These are phyloP conservation scores for Capsicum baccatum DNA, from an alignment of 257 asterid species.

Conservation along the genomic window DNA sequence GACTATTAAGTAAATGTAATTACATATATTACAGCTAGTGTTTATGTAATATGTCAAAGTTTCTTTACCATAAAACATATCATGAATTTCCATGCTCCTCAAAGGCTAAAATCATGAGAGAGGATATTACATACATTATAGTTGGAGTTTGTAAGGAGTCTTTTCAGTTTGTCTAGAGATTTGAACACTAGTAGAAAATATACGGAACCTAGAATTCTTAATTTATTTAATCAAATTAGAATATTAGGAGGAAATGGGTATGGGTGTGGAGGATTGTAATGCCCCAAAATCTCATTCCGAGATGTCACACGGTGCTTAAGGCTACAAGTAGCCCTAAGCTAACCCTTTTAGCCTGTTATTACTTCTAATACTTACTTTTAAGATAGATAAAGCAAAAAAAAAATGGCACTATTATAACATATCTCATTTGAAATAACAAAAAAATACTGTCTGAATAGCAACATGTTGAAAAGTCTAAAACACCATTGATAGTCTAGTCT, in stretches of 20 bases:
- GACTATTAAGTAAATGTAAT: not conserved
- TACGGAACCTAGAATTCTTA: not conserved
- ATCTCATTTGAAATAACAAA: too few relatives aligned
- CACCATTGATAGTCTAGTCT: too few relatives aligned
- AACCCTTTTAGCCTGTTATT: too few relatives aligned
- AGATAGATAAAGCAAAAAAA: too few relatives aligned
- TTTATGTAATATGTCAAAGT: not conserved
- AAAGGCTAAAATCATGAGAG: not conserved
- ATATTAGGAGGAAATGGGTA: constrained; percentile 6
- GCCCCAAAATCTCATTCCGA: too few relatives aligned
- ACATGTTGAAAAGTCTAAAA: too few relatives aligned
- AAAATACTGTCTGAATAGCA: too few relatives aligned
- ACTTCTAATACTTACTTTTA: too few relatives aligned
- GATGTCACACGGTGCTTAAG: too few relatives aligned
- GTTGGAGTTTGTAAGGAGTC: not conserved
- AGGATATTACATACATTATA: not conserved
- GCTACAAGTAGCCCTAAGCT: too few relatives aligned
- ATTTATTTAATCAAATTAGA: not conserved
- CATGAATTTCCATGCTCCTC: constrained; percentile 3
- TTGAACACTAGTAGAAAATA: constrained; percentile 1
- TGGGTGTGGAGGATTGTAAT: not conserved
- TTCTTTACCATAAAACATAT: not conserved
- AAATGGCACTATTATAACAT: too few relatives aligned
- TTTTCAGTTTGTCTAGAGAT: not conserved
- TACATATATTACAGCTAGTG: too few relatives aligned